Base-by-base conservation (phyloP, 169 alveolate genomes). In the Plasmodium gallinaceum region DNA sequence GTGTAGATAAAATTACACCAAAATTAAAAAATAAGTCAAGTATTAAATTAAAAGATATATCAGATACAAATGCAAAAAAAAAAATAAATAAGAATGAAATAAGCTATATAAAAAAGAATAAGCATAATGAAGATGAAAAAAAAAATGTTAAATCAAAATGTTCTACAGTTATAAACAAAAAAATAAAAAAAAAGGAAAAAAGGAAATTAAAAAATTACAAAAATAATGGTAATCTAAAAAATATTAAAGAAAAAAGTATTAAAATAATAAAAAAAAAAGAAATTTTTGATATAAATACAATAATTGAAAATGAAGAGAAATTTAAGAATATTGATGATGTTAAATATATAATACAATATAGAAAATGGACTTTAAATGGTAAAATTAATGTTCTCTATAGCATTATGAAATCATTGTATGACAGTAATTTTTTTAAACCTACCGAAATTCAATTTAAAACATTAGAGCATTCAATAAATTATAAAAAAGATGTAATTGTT, bases 401-500 rank as follows among this genome's bases (percentile, higher is more conserved):
- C 32, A 72, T 86, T 42, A 57, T 86, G 68, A 86, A 86, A 71
- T 70, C 88, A 16, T 61, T 86, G 39, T 65, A 51, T 72, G 92
- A 86, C 20, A 65, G 32, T 37, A 18, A 48, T 12, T 86, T 86
- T 52, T 86, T 45, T 20, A 71, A 43, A 5, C 92, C 92, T 20
- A 71, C 62, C 26, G 92, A 69, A 86, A 86, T 86, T 10, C 92
- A 86, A 62, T 20, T 12, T 14, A 61, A 86, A 51, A 86, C 92
- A 0, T 52, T 86, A 20, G 64, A 69, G 18, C 32, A 86, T 16
- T 70, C 92, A 37, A 71, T 86, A 58, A 88, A 66, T 46, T 32
- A 10, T 42, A 90, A 57, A 78, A 76, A 76, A 12, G 95, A 91
- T n/a, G 58, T 94, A 42, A 65, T 94, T 32, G 88, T 93, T 80